Evolutionary conservation across 148 eudicot genomes (phyloP).

Genomic region (Cornus controversa): DNA sequence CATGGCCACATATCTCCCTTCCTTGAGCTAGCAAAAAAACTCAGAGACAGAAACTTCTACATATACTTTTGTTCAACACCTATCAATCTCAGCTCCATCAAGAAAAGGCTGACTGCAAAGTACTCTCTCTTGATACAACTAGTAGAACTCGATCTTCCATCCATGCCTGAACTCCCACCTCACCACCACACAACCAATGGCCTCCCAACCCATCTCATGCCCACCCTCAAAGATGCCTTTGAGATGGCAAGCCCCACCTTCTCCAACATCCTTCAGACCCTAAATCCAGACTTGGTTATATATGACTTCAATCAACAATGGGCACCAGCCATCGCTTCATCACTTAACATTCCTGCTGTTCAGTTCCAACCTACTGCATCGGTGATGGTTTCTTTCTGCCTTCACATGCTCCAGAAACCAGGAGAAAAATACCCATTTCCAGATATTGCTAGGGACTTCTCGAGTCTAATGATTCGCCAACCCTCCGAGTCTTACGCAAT

Average conservation of each 20-base stretch:
- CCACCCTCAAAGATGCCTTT: constrained; percentile 23
- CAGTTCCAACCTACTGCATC: constrained; percentile 13
- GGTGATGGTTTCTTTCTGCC: background rate
- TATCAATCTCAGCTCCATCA: constrained; percentile 21
- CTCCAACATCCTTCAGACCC: background rate
- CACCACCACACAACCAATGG: constrained; percentile 34
- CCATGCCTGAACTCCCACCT: constrained; percentile 26
- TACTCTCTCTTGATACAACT: constrained; percentile 14
- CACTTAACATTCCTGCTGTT: constrained; percentile 12
- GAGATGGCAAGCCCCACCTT: constrained; percentile 15
- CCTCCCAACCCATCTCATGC: constrained; percentile 33
- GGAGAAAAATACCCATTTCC: constrained; percentile 21
- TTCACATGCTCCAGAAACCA: background rate
- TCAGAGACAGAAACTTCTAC: background rate
- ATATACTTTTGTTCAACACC: constrained; percentile 26
- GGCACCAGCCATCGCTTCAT: background rate
- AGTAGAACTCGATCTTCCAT: constrained; percentile 29
- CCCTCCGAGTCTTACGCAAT: too few species aligned
- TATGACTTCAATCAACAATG: constrained; percentile 17
- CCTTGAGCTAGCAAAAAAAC: constrained; percentile 31
- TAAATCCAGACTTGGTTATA: constrained; percentile 25
- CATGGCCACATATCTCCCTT: constrained; percentile 25
- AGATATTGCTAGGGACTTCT: background rate
- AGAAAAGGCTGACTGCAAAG: constrained; percentile 6
- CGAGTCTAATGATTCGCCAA: too few species aligned